A percentile compares a stretch with the other conserved stretches of the same genome.
These are phyloP conservation scores for Globisporangium iwayamae DNA, from an alignment of 352 stramenopile genomes.

Conservation along the genomic window DNA sequence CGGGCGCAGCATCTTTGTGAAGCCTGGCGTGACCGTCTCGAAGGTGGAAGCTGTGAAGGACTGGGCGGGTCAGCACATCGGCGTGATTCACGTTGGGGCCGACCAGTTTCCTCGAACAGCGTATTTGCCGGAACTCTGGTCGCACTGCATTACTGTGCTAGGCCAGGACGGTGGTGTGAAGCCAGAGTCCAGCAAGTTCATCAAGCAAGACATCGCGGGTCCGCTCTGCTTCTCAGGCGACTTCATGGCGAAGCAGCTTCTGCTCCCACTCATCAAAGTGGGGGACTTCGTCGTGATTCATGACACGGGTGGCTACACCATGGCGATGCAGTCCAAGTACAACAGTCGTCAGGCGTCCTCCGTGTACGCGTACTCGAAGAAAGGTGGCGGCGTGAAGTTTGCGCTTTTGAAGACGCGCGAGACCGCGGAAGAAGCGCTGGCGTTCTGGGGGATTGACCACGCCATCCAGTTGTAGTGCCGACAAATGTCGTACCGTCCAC, in stretches of 20 bases:
- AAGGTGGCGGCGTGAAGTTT: slow-evolving; percentile 34
- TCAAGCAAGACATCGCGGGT: slow-evolving; percentile 84
- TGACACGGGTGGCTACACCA: slow-evolving; percentile 86
- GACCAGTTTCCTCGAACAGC: slow-evolving; percentile 89
- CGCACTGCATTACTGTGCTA: slow-evolving; percentile 82
- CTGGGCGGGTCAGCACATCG: slow-evolving; percentile 73
- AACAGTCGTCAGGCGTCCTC: slow-evolving; percentile 78
- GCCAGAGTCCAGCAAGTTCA: slow-evolving; percentile 22
- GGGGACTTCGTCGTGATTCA: slow-evolving; percentile 83
- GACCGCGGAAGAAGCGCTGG: slow-evolving; percentile 58
- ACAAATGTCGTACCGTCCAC: neutral
- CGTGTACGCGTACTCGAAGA: slow-evolving; percentile 52
- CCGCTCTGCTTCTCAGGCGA: slow-evolving; percentile 93
- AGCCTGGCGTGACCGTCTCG: slow-evolving; percentile 82
- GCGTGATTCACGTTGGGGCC: slow-evolving; percentile 85
- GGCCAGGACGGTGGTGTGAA: slow-evolving; percentile 45
- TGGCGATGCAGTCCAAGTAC: slow-evolving; percentile 88
- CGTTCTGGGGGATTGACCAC: slow-evolving; percentile 64
- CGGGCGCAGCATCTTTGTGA: slow-evolving; percentile 82
- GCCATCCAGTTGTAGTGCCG: slow-evolving; percentile 27
- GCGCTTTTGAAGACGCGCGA: slow-evolving; percentile 63
- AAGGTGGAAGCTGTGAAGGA: slow-evolving; percentile 89
- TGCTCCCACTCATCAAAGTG: slow-evolving; percentile 66
- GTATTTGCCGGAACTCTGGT: slow-evolving; percentile 83
- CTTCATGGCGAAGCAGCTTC: slow-evolving; percentile 76